These are phyloP conservation scores for Nigrospora sphaerica DNA, from an alignment of 2,329 filamentous ascomycete species.

Conservation along the genomic window DNA sequence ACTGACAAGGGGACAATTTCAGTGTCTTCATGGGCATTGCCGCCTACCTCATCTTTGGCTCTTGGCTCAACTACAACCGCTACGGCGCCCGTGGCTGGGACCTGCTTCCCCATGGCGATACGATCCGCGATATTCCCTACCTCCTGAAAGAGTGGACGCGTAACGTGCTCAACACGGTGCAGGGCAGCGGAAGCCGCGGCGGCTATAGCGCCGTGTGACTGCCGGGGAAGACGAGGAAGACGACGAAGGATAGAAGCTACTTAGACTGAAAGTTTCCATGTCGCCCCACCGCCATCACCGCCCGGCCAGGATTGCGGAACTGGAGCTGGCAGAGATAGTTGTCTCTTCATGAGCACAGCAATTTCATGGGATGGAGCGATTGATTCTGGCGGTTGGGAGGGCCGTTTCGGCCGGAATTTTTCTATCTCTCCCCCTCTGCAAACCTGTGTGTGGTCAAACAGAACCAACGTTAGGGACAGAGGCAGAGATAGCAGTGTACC, in stretches of 20 bases:
- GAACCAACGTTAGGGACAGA: too few species aligned
- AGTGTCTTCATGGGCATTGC: conserved; percentile 81
- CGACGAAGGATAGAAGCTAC: not conserved
- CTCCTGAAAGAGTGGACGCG: conserved; percentile 83
- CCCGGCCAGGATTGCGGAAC: too few species aligned
- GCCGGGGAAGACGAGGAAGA: not conserved
- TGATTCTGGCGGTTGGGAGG: too few species aligned
- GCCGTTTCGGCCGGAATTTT: too few species aligned
- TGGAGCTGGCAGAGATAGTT: too few species aligned
- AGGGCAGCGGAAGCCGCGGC: conserved; percentile 75
- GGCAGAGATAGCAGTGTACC: too few species aligned
- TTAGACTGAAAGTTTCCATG: conserved; percentile 2
- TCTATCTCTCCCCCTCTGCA: too few species aligned
- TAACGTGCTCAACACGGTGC: conserved; percentile 73
- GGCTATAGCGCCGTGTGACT: conserved; percentile 85
- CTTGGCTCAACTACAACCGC: conserved; percentile 97
- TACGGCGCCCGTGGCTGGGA: conserved; percentile 96
- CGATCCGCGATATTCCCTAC: conserved; percentile 86
- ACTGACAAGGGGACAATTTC: conserved; percentile 10
- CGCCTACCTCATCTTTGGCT: conserved; percentile 92
- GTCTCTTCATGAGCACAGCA: too few species aligned
- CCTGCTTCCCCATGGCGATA: conserved; percentile 84
- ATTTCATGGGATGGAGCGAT: too few species aligned
- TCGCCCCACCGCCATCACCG: too few species aligned
- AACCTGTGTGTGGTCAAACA: too few species aligned